Evolutionary conservation across 164 flowering plant genomes (phyloP).

Genomic region (Cinnamomum micranthum): DNA sequence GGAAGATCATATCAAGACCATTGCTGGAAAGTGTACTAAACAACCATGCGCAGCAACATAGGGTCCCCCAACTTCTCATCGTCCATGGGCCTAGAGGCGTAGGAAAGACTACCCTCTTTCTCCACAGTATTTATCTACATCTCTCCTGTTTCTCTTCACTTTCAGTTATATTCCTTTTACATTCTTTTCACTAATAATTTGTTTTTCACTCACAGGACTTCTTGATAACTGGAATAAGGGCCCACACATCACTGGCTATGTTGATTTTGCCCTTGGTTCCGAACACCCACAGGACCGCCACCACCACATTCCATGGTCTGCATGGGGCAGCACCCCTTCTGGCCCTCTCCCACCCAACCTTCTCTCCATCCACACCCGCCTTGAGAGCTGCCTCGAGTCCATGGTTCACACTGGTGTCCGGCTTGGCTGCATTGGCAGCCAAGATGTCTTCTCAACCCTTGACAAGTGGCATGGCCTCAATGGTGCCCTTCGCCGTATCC

Average conservation of each 20-base stretch:
- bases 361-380: conserved; percentile 37
- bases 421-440: conserved; percentile 66
- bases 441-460: conserved; percentile 61
- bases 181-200: neutral
- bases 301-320: conserved; percentile 59
- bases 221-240: conserved; percentile 74
- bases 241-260: conserved; percentile 76
- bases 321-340: conserved; percentile 46
- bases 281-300: conserved; percentile 16
- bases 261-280: conserved; percentile 63
- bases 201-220: conserved; percentile 45
- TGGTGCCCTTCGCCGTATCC: conserved; percentile 51
- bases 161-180: neutral
- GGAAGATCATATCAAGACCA: conserved; percentile 82
- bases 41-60: conserved; percentile 79
- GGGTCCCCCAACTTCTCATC: conserved; percentile 75
- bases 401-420: conserved; percentile 55
- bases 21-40: conserved; percentile 71
- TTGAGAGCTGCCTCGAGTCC: conserved; percentile 68
- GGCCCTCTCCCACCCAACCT: conserved; percentile 25
- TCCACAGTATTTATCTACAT: conserved; percentile 45
- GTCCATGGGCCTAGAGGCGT: conserved; percentile 93
- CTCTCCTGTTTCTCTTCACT: neutral
- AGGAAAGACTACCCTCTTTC: conserved; percentile 91
- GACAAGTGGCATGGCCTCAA: conserved; percentile 72